Evolutionary conservation across 805 yeast genomes (phyloP).

Genomic region (Yamadazyma insecticola): DNA sequence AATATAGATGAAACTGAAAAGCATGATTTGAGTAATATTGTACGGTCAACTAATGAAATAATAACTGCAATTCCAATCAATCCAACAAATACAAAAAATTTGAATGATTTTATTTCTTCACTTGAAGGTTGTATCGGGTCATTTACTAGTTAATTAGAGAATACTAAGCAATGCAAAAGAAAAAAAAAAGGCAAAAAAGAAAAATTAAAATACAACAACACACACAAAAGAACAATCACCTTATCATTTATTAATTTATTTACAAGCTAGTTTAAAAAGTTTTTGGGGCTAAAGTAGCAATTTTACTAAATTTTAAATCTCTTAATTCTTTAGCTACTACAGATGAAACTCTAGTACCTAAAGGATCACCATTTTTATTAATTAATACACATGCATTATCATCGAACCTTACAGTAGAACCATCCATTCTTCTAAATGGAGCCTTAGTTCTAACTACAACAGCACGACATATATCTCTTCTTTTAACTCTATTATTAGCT

Average conservation of each 20-base stretch:
- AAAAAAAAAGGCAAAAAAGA: not conserved
- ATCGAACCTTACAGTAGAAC: conserved; percentile 80
- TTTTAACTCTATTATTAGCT: conserved; percentile 76
- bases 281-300: conserved; percentile 88
- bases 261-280: conserved; percentile 13
- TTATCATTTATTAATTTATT: not conserved
- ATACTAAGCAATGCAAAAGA: no score
- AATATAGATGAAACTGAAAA: conserved; percentile 2
- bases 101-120: conserved; percentile 15
- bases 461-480: conserved; percentile 95
- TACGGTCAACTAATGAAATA: conserved; percentile 11
- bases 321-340: conserved; percentile 89
- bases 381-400: conserved; percentile 96
- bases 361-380: conserved; percentile 88
- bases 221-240: not conserved
- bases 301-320: conserved; percentile 77
- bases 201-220: not conserved
- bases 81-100: conserved; percentile 9
- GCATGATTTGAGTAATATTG: conserved; percentile 11
- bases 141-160: conserved; percentile 4
- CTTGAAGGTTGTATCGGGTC: conserved; percentile 14
- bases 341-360: conserved; percentile 88
- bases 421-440: conserved; percentile 73
- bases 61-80: conserved; percentile 10
- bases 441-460: conserved; percentile 92